These are phyloP conservation scores for Pythium periplocum DNA, from an alignment of 352 stramenopile genomes.

Conservation along the genomic window DNA sequence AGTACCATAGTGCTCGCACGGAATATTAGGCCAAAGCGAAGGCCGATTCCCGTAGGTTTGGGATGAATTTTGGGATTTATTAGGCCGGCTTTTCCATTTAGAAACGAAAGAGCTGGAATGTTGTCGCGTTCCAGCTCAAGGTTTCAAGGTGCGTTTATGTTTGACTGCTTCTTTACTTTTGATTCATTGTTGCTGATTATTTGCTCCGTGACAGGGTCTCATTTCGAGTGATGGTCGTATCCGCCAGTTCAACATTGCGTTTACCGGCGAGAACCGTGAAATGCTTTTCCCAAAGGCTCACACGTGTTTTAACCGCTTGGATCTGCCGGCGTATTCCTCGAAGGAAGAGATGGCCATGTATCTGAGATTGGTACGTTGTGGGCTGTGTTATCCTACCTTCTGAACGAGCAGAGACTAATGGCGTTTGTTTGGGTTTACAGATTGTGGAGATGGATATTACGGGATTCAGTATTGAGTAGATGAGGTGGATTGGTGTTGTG, in stretches of 20 bases:
- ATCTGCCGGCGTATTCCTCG: slow-evolving; percentile 68
- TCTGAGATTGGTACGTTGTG: slow-evolving; percentile 52
- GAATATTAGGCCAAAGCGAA: no score
- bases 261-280: slow-evolving; percentile 51
- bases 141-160: slow-evolving; percentile 66
- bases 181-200: not conserved
- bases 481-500: not conserved
- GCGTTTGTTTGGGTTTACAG: slow-evolving; percentile 6
- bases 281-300: slow-evolving; percentile 77
- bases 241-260: slow-evolving; percentile 71
- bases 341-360: slow-evolving; percentile 70
- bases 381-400: no score
- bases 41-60: no score
- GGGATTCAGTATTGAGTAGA: slow-evolving; percentile 88
- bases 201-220: slow-evolving; percentile 28
- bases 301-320: slow-evolving; percentile 83
- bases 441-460: slow-evolving; percentile 98
- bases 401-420: not conserved
- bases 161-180: no score
- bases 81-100: no score
- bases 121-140: slow-evolving; percentile 72
- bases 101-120: no score
- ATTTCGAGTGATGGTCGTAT: slow-evolving; percentile 79
- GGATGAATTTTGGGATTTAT: no score
- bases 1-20: no score